phyloP scores from a whole-genome alignment of 2,329 filamentous ascomycete species.

The Hypoxylon sp. region DNA sequence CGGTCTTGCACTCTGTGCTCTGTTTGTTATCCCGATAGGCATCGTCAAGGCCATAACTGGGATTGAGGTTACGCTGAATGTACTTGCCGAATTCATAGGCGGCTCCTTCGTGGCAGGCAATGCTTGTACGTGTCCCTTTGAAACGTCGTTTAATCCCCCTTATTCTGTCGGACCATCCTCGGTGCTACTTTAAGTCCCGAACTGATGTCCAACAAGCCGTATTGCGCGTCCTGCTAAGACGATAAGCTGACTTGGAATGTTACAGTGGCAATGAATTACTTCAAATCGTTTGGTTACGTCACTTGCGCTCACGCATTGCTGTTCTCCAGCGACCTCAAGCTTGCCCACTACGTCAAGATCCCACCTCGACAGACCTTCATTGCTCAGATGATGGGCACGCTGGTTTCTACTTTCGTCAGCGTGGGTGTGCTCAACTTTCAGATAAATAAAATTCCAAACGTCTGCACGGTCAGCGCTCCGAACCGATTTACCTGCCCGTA shows the following conservation, averaged over 20 bases:
- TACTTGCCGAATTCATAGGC: slow-evolving; percentile 68
- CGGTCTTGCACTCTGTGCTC: slow-evolving; percentile 63
- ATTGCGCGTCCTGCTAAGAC: not conserved
- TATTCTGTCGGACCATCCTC: slow-evolving; percentile 1
- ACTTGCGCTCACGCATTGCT: slow-evolving; percentile 55
- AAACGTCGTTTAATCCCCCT: not conserved
- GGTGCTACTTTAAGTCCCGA: slow-evolving; percentile 17
- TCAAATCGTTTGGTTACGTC: slow-evolving; percentile 66
- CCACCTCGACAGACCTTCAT: slow-evolving; percentile 72
- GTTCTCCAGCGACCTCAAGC: slow-evolving; percentile 59
- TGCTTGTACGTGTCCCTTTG: slow-evolving; percentile 49
- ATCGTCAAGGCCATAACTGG: slow-evolving; percentile 69
- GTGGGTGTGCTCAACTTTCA: slow-evolving; percentile 61
- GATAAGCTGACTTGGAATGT: slow-evolving; percentile 11
- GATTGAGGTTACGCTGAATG: slow-evolving; percentile 66
- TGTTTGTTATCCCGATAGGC: slow-evolving; percentile 67
- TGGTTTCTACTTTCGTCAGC: slow-evolving; percentile 67
- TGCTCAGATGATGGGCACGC: slow-evolving; percentile 71
- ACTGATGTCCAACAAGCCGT: not conserved
- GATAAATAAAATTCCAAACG: slow-evolving; percentile 60
- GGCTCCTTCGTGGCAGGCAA: slow-evolving; percentile 67
- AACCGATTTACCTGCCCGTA: slow-evolving; percentile 66
- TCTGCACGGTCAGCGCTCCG: slow-evolving; percentile 64
- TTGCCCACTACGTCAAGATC: slow-evolving; percentile 72
- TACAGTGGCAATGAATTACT: slow-evolving; percentile 66